These are phyloP conservation scores for Furculomyces boomerangus DNA, from an alignment of 371 early-diverging fungal species.

Conservation along the genomic window DNA sequence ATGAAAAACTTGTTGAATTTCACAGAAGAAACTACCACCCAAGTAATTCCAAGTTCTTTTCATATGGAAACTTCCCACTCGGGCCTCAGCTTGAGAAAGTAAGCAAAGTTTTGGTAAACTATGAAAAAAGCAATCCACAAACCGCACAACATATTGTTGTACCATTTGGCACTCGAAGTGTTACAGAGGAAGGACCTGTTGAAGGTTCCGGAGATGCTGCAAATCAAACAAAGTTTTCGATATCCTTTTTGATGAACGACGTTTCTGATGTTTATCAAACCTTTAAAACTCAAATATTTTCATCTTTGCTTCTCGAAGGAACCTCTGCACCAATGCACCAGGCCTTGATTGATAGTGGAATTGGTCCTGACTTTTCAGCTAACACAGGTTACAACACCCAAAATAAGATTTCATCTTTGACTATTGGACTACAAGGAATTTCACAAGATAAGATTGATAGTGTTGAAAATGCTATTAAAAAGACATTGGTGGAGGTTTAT, in stretches of 20 bases:
- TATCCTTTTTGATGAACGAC: slow-evolving; percentile 65
- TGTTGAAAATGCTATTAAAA: slow-evolving; percentile 46
- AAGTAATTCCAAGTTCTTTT: slow-evolving; percentile 70
- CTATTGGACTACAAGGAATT: slow-evolving; percentile 38
- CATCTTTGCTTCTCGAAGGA: slow-evolving; percentile 66
- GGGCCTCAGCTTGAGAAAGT: slow-evolving; percentile 52
- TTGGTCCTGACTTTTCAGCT: slow-evolving; percentile 83
- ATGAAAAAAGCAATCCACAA: slow-evolving; percentile 12
- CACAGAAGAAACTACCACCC: slow-evolving; percentile 77
- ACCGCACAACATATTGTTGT: slow-evolving; percentile 19
- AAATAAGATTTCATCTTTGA: slow-evolving; percentile 31
- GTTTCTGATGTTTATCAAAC: slow-evolving; percentile 57
- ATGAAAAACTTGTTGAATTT: slow-evolving; percentile 62
- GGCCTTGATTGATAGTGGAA: slow-evolving; percentile 77
- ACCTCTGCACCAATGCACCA: slow-evolving; percentile 86
- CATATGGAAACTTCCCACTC: slow-evolving; percentile 74
- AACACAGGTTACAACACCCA: slow-evolving; percentile 73
- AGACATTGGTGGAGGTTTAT: slow-evolving; percentile 43
- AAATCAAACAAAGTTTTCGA: slow-evolving; percentile 52
- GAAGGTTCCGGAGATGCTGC: slow-evolving; percentile 16
- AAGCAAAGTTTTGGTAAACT: slow-evolving; percentile 29
- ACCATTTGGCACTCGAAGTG: slow-evolving; percentile 29
- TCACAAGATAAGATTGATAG: slow-evolving; percentile 19
- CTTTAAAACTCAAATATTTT: slow-evolving; percentile 59
- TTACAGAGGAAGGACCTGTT: slow-evolving; percentile 19